Evolutionary conservation across 2,329 filamentous ascomycete genomes (phyloP).

Genomic region (Diaporthe capsici): DNA sequence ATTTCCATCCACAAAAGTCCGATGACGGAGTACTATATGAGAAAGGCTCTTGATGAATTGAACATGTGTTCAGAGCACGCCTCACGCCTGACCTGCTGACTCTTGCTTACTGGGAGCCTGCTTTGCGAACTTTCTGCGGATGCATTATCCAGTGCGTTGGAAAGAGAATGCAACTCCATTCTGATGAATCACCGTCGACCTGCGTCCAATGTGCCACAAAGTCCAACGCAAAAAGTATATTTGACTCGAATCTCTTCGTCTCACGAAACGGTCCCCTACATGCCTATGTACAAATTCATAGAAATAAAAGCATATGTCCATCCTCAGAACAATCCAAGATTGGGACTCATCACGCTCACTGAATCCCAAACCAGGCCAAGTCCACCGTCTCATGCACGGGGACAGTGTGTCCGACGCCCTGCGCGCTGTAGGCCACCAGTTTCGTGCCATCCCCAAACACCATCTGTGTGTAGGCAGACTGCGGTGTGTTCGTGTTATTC

Average conservation of each 20-base stretch:
- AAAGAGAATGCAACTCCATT: no score
- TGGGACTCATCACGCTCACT: background rate
- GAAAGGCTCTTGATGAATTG: background rate
- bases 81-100: background rate
- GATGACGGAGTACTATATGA: background rate
- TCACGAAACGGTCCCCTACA: no score
- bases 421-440: slow-evolving; percentile 49
- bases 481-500: slow-evolving; percentile 47
- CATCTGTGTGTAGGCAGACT: slow-evolving; percentile 48
- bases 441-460: slow-evolving; percentile 51
- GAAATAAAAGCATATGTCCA: background rate
- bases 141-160: accelerated
- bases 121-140: background rate
- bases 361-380: slow-evolving; percentile 38
- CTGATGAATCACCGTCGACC: no score
- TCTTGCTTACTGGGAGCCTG: background rate
- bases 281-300: background rate
- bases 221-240: background rate
- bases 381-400: slow-evolving; percentile 47
- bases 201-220: background rate
- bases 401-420: slow-evolving; percentile 49
- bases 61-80: background rate
- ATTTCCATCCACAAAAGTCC: background rate
- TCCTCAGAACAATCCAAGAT: no score
- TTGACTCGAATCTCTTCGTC: background rate